Base-by-base conservation (phyloP, 2,329 filamentous ascomycete species). In the Scedosporium minutisporum region DNA sequence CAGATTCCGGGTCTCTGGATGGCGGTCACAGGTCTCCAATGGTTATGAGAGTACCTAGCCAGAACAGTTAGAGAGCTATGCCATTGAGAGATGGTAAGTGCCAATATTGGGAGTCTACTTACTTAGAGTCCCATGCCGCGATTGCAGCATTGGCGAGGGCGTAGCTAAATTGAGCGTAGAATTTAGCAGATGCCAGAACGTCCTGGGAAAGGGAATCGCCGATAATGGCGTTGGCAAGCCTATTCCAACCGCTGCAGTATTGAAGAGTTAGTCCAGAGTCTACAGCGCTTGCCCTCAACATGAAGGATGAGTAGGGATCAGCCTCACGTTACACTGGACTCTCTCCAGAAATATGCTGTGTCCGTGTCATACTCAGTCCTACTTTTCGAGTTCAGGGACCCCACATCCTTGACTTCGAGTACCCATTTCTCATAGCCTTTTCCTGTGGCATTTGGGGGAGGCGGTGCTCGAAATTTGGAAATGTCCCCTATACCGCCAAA, bases 311-410 rank as follows among this genome's bases (percentile, higher is more conserved):
- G 10, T 12, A 12, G 33, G 33, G 10, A 4, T 12, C 33, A 14
- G 10, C 10, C 64, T 63, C 38, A 65, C 64, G 46, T 38, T 2
- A 62, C 58, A 42, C 61, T 63, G 5, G 63, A 63, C 59, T 64
- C 64, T n/a, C 42, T 51, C 64, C 64, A 65, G 41, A 65, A 65
- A 41, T 65, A 65, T 6, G 64, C 64, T 33, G 62, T 65, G 10
- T 65, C 61, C 1, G 63, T 64, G 18, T 65, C 58, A 14, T 64
- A 62, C 12, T 61, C 61, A 6, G 58, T 64, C 41, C 64, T 6
- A 14, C 3, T 33, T 6, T 53, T 64, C 3, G 63, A 64, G 41
- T 64, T 62, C 18, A 57, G 10, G 1, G 51, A 42, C 6, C 64
- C 64, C 7, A 62, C 6, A 4, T 62, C 61, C 18, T 57, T 63